A percentile compares a stretch with the other conserved stretches of the same genome.
Conservation (phyloP, 2,329 filamentous ascomycete species). For the Penicillium sclerotiorum region DNA sequence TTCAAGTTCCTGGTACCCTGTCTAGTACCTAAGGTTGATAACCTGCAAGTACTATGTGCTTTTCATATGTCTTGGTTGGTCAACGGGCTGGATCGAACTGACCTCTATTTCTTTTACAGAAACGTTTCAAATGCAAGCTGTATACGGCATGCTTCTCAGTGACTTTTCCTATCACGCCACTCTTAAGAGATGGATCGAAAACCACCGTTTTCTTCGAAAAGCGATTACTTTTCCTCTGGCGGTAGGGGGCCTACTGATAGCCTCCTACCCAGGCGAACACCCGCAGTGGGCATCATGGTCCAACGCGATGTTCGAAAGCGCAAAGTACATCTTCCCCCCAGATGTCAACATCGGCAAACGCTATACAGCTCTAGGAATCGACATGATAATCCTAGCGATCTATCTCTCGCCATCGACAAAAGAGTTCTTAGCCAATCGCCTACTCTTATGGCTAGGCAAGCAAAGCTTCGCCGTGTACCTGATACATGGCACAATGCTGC, state of each 20-base stretch:
- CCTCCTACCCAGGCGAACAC: slow-evolving; percentile 54
- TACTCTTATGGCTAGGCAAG: slow-evolving; percentile 58
- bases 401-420: slow-evolving; percentile 54
- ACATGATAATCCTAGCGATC: slow-evolving; percentile 54
- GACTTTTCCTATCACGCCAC: slow-evolving; percentile 52
- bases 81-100: background rate
- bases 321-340: slow-evolving; percentile 51
- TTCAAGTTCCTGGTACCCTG: background rate
- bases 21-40: background rate
- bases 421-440: slow-evolving; percentile 52
- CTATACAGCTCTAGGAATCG: slow-evolving; percentile 53
- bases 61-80: background rate
- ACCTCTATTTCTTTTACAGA: slow-evolving; percentile 36
- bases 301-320: slow-evolving; percentile 43
- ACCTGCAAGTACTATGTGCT: no score
- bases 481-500: slow-evolving; percentile 56
- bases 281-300: slow-evolving; percentile 56
- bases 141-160: slow-evolving; percentile 56
- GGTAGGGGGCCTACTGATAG: slow-evolving; percentile 50
- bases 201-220: slow-evolving; percentile 44
- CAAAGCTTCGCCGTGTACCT: slow-evolving; percentile 61
- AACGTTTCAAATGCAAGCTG: slow-evolving; percentile 57
- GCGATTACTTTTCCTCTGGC: slow-evolving; percentile 44
- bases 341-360: slow-evolving; percentile 48
- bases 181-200: slow-evolving; percentile 50